Evolutionary conservation across 371 early-diverging fungal genomes (phyloP), one percentile per base, ranked within the genome.

Genomic region (Saksenaea oblongispora): DNA sequence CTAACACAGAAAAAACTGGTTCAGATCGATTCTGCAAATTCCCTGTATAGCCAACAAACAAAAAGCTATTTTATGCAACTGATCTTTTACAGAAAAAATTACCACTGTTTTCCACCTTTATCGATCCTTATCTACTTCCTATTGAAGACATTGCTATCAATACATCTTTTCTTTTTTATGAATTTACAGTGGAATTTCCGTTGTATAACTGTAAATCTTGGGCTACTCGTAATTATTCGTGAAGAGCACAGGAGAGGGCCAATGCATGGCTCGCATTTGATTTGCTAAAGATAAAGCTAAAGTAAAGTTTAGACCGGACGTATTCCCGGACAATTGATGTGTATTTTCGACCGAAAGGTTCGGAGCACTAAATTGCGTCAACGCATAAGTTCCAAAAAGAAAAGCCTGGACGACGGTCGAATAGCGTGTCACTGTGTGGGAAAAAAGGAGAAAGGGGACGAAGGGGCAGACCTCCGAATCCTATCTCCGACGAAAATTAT

Each of bases 241-340:
- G 22, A 7, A 47, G 24, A 9, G 24, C 7, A 22, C 5, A 22
- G 24, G 22, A 22, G 24, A 47, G 24, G 27, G 27, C 22, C 51
- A 47, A 47, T 47, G 51, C 51, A 47, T 47, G 22, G 51, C 24
- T 47, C 22, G 51, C 51, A 9, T 47, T 18, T 22, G 51, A 47
- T 47, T 47, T 47, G 26, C 39, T 18, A 47, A 47, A 47, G 51
- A 47, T 47, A 47, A 47, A 47, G 51, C 51, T 47, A 47, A 47
- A 47, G n/a, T 22, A 47, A 22, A n/a, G 51, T 47, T 47, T 47
- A 47, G 51, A 47, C 51, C 51, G 51, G 51, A 47, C 51, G 9
- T 4, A 2, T 3, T 22, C 31, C 31, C 18, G 51, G 51, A 47
- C 51, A 22, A 47, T 22, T 22, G 17, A 10, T 22, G 10, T 47